Evolutionary conservation across 768 basidiomycete genomes (phyloP).

Genomic region (Pleurotus salmoneostramineus): DNA sequence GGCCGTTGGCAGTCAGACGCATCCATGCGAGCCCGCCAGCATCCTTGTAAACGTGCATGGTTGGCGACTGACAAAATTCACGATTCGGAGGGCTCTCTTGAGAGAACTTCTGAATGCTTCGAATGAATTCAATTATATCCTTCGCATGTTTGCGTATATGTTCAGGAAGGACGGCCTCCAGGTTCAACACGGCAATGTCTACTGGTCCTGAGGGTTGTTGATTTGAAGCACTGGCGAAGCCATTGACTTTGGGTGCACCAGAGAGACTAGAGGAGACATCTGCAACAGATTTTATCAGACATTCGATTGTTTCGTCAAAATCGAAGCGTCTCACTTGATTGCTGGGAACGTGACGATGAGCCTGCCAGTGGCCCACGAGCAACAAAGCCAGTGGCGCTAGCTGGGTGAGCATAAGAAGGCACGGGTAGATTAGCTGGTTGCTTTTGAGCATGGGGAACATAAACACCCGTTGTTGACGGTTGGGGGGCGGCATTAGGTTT

Average conservation of each 20-base stretch:
- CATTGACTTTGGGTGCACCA: no score
- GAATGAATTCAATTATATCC: background rate
- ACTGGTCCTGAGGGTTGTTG: no score
- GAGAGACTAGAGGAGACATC: no score
- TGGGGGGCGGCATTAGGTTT: background rate
- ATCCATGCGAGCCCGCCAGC: background rate
- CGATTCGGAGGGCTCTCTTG: background rate
- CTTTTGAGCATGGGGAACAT: background rate
- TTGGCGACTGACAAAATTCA: background rate
- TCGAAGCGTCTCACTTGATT: no score
- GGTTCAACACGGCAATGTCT: no score
- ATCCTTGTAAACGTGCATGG: slow-evolving; percentile 2
- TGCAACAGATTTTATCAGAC: no score
- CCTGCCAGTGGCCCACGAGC: no score
- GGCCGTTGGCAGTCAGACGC: background rate
- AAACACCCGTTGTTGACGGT: background rate
- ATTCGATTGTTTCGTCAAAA: no score
- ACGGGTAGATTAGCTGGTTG: background rate
- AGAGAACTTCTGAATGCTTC: background rate
- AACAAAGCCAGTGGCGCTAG: background rate
- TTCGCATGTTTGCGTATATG: background rate
- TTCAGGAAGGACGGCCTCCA: no score
- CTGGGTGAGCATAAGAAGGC: background rate
- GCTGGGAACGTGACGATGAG: no score
- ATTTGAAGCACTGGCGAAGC: no score